phyloP scores from a whole-genome alignment of 345 rosid genomes.

The Populus nigra region DNA sequence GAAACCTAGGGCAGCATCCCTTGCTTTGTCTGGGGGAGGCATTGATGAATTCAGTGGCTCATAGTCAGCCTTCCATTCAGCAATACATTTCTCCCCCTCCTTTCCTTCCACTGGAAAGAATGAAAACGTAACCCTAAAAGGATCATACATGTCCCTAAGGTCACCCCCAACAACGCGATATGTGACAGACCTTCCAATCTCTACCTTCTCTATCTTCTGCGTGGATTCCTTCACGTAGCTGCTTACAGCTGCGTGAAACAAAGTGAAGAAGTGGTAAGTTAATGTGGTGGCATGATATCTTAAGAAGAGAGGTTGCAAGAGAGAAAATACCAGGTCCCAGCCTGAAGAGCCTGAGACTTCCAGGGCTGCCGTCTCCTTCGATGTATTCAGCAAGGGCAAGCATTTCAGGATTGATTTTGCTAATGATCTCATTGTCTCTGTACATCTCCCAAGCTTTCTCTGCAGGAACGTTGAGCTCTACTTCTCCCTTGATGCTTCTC shows the following conservation, averaged over 20 bases:
- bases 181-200: slow-evolving; percentile 37
- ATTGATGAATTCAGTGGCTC: slow-evolving; percentile 22
- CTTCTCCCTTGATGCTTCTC: slow-evolving; percentile 40
- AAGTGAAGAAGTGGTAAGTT: background rate
- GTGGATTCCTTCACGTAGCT: slow-evolving; percentile 41
- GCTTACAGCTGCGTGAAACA: slow-evolving; percentile 24
- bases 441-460: slow-evolving; percentile 47
- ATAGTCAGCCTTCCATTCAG: slow-evolving; percentile 39
- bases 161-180: slow-evolving; percentile 37
- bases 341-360: slow-evolving; percentile 42
- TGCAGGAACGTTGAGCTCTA: slow-evolving; percentile 36
- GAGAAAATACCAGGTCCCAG: slow-evolving; percentile 43
- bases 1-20: slow-evolving; percentile 40
- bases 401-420: slow-evolving; percentile 44
- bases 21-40: slow-evolving; percentile 42
- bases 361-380: slow-evolving; percentile 43
- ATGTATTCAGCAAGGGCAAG: slow-evolving; percentile 32
- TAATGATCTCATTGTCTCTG: slow-evolving; percentile 34
- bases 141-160: slow-evolving; percentile 31
- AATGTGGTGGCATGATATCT: too few species aligned
- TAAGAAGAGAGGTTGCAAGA: background rate
- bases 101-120: slow-evolving; percentile 27
- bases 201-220: slow-evolving; percentile 38
- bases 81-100: slow-evolving; percentile 32
- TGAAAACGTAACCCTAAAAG: slow-evolving; percentile 39